Conservation (phyloP, 1,284 basidiomycete species). For the Sanghuangporus baumii region DNA sequence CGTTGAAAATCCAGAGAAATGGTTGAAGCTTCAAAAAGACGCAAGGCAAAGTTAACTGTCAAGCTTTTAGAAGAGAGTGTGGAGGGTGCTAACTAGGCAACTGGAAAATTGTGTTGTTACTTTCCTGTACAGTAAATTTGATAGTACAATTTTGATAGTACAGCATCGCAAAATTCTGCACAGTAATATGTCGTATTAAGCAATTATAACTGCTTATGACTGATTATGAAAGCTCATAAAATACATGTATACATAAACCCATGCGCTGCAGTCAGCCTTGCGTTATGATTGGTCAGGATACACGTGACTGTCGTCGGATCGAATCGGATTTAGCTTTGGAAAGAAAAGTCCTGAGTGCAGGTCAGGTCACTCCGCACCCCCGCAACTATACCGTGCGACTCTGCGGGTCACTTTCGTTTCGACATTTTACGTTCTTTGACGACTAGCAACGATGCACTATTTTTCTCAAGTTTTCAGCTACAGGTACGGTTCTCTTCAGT, state of each 20-base stretch:
- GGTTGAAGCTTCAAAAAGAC: constrained; percentile 64
- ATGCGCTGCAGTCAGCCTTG: not conserved
- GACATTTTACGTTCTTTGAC: constrained; percentile 4
- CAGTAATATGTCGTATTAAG: no score
- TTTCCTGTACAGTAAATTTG: no score
- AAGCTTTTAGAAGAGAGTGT: not conserved
- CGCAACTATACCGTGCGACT: not conserved
- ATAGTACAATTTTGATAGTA: no score
- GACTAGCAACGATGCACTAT: constrained; percentile 21
- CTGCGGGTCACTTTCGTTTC: not conserved
- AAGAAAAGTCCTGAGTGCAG: not conserved
- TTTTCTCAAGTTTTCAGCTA: constrained; percentile 25
- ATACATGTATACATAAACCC: no score
- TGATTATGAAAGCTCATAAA: no score
- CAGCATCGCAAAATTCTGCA: no score
- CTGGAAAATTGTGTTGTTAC: no score
- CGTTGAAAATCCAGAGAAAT: constrained; percentile 49
- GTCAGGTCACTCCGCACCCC: not conserved
- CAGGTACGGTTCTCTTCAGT: constrained; percentile 21
- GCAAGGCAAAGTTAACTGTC: constrained; percentile 30
- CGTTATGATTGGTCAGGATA: not conserved
- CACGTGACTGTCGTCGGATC: constrained; percentile 5
- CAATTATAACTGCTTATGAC: no score
- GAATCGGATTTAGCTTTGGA: not conserved
- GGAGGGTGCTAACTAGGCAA: not conserved